These are phyloP conservation scores for Trichoderma cornu-damae DNA, from an alignment of 2,329 filamentous ascomycete genomes.

Conservation along the genomic window DNA sequence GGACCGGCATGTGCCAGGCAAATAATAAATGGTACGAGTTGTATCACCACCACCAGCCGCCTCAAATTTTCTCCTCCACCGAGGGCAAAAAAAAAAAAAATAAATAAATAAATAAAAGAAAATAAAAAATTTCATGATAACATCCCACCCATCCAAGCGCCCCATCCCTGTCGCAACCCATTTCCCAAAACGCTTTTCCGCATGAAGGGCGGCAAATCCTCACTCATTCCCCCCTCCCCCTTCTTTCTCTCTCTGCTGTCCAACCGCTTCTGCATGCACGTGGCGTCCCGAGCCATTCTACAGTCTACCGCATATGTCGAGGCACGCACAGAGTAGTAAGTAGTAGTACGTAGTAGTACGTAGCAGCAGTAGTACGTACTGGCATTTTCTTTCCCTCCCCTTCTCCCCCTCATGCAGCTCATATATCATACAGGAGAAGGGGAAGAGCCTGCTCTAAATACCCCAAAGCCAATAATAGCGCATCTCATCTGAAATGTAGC, in stretches of 20 bases:
- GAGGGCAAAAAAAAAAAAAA: too few species aligned
- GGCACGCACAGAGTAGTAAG: too few species aligned
- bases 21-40: conserved; percentile 3
- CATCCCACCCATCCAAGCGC: conserved; percentile 15
- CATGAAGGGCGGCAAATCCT: conserved; percentile 14
- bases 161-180: conserved; percentile 10
- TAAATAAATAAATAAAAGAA: too few species aligned
- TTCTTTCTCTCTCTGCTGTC: not conserved
- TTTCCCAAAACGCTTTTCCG: conserved; percentile 14
- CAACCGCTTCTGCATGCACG: conserved; percentile 16
- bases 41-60: not conserved
- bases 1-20: not conserved
- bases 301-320: conserved; percentile 3
- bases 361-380: too few species aligned
- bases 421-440: conserved; percentile 5
- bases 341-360: too few species aligned
- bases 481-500: conserved; percentile 4
- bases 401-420: conserved; percentile 2
- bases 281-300: conserved; percentile 6
- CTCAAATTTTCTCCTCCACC: not conserved
- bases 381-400: not conserved
- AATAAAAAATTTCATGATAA: conserved; percentile 9
- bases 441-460: not conserved
- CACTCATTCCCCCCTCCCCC: not conserved
- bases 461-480: conserved; percentile 1